Percentiles rank a stretch among this genome's conserved stretches.
Conservation (phyloP, 2,329 filamentous ascomycete genomes). For the Aspergillus sp. region DNA sequence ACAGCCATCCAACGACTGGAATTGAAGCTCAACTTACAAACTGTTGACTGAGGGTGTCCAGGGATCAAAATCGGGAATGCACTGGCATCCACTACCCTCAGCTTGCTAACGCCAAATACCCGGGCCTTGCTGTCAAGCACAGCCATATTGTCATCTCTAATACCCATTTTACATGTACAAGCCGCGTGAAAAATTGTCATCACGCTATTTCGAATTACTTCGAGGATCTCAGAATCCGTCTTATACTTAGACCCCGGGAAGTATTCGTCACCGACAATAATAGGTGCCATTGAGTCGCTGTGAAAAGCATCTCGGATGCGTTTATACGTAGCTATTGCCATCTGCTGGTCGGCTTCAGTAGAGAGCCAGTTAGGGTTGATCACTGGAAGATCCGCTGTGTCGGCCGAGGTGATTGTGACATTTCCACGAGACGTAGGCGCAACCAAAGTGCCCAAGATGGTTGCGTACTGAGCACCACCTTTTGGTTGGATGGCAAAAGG, state of each 20-base stretch:
- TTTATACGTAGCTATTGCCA: conserved; percentile 41
- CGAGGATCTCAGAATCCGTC: conserved; percentile 42
- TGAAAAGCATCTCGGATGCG: conserved; percentile 37
- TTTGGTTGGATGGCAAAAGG: conserved; percentile 17
- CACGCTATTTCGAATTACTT: conserved; percentile 24
- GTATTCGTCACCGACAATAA: conserved; percentile 31
- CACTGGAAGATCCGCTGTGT: conserved; percentile 32
- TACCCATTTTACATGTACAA: conserved; percentile 31
- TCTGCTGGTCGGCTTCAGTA: conserved; percentile 39
- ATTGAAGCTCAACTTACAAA: conserved; percentile 25
- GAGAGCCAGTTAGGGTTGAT: conserved; percentile 47
- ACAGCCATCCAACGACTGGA: background rate
- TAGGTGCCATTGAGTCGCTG: conserved; percentile 20
- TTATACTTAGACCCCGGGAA: conserved; percentile 34
- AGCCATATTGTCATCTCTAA: conserved; percentile 18
- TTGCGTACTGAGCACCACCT: conserved; percentile 20
- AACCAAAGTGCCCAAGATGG: conserved; percentile 19
- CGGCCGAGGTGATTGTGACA: conserved; percentile 33
- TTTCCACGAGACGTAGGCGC: conserved; percentile 43
- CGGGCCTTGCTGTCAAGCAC: conserved; percentile 28
- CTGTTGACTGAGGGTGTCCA: conserved; percentile 39
- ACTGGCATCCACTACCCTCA: conserved; percentile 35
- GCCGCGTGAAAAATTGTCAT: conserved; percentile 26
- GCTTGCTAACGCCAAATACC: conserved; percentile 24
- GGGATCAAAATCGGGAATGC: conserved; percentile 34